Base-by-base conservation (phyloP, 1,284 basidiomycete species). In the Leccinum fallax region DNA sequence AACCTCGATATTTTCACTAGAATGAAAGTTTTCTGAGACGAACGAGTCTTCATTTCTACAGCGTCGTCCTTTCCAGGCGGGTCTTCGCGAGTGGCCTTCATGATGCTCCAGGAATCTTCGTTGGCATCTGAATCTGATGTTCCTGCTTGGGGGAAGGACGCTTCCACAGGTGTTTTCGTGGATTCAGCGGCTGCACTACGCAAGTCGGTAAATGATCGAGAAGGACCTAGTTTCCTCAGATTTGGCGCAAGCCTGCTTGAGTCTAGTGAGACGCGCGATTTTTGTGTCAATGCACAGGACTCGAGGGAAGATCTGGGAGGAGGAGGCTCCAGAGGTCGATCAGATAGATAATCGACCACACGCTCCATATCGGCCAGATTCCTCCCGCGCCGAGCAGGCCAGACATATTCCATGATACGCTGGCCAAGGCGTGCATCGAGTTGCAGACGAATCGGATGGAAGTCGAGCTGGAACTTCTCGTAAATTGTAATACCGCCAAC, bases 401-500 rank as follows among this genome's bases (percentile, higher is more conserved):
- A 98, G 53, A 98, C 80, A 74, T 98, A 98, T 72, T 94, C 92
- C 85, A 95, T 89, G 66, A 98, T 90, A 63, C 88, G 84, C 26
- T 84, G 83, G 4, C 95, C 96, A 30, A 97, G 84, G 65, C 83
- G 83, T 49, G 92, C 87, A 76, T 97, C 95, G 55, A 97, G 83
- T 69, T 95, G 93, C 16, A 98, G 81, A 54, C 92, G 88, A 69
- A 98, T 84, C 0, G 96, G 96, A 75, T 97, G 93, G 58, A 97
- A 78, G 53, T 87, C 86, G 53, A 97, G 78, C 65, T 92, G 87
- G 69, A 97, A 94, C 32, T 85, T 82, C 74, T 95, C 90, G 71
- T 96, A 90, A 65, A 98, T 95, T 8, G 90, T 85, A 67, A 99
- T 98, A 10, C 96, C 97, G 26, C 95, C 97, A 4, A 98, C 94